phyloP scores from a whole-genome alignment of 2,329 filamentous ascomycete species.

The Epichloe sibirici region DNA sequence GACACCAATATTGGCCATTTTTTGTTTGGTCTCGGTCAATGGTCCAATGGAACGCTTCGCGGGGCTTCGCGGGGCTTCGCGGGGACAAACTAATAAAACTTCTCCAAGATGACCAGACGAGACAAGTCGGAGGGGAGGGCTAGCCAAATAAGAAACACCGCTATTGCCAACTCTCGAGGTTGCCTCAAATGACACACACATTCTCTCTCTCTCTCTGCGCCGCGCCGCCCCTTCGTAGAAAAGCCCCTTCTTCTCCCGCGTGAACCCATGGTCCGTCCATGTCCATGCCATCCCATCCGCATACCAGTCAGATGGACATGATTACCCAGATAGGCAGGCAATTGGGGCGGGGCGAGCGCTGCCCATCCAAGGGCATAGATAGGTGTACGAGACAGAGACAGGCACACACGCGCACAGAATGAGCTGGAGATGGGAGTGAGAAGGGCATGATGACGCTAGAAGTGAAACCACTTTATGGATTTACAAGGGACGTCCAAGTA shows the following conservation, averaged over 20 bases:
- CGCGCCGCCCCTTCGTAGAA: not conserved
- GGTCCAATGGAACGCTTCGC: not conserved
- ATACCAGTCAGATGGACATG: not conserved
- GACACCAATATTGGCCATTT: not conserved
- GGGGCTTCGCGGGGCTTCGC: no score
- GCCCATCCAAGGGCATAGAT: no score
- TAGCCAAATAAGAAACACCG: no score
- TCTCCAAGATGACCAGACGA: no score
- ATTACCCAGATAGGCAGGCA: not conserved
- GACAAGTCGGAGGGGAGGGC: no score
- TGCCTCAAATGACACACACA: no score
- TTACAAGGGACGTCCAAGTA: not conserved
- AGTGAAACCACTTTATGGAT: not conserved
- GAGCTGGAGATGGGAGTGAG: no score
- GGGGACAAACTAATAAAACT: no score
- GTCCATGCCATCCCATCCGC: not conserved
- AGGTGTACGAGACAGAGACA: no score
- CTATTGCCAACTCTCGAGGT: no score
- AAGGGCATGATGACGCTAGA: not conserved
- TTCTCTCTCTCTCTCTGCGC: no score
- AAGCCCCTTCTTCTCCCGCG: not conserved
- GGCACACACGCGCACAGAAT: no score
- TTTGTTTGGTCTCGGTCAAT: not conserved
- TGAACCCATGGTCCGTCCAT: not conserved
- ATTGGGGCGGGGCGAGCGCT: not conserved